Conservation (phyloP, 2,329 filamentous ascomycete genomes). For the Mycosphaerelloides madeirae region DNA sequence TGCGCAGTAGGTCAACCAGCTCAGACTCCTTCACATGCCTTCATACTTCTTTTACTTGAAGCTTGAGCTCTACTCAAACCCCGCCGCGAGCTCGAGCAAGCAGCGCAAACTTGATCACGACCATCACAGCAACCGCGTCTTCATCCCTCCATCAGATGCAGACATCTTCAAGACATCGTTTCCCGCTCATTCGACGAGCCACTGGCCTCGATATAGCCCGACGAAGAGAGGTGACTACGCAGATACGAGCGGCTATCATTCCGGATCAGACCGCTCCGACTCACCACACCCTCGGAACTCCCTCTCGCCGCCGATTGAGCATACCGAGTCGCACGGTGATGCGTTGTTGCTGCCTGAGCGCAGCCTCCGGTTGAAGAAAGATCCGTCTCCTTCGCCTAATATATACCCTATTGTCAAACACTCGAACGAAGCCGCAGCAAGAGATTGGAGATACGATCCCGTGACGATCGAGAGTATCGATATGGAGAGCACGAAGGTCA, state of each 20-base stretch:
- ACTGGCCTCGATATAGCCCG: slow-evolving; percentile 31
- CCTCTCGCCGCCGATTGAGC: slow-evolving; percentile 15
- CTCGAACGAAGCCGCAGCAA: slow-evolving; percentile 47
- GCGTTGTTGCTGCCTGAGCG: slow-evolving; percentile 33
- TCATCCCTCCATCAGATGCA: slow-evolving; percentile 37
- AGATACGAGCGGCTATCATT: not conserved
- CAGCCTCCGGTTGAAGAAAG: slow-evolving; percentile 34
- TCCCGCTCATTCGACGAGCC: slow-evolving; percentile 39
- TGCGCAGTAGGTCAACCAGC: slow-evolving; percentile 9
- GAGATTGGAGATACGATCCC: slow-evolving; percentile 78
- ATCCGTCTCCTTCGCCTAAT: slow-evolving; percentile 32
- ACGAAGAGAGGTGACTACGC: slow-evolving; percentile 8
- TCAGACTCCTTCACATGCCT: slow-evolving; percentile 44
- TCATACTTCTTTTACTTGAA: slow-evolving; percentile 61
- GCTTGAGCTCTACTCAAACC: slow-evolving; percentile 53
- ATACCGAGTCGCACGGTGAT: slow-evolving; percentile 31
- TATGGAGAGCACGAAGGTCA: slow-evolving; percentile 48
- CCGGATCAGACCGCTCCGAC: slow-evolving; percentile 13
- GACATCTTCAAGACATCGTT: slow-evolving; percentile 45
- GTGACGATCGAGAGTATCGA: slow-evolving; percentile 78
- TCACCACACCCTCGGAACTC: slow-evolving; percentile 8
- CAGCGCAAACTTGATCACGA: slow-evolving; percentile 8
- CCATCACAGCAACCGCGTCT: slow-evolving; percentile 22
- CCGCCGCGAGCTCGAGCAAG: slow-evolving; percentile 15
- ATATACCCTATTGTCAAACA: slow-evolving; percentile 32